Conservation (phyloP, 345 rosid species). For the Orychophragmus violaceus region DNA sequence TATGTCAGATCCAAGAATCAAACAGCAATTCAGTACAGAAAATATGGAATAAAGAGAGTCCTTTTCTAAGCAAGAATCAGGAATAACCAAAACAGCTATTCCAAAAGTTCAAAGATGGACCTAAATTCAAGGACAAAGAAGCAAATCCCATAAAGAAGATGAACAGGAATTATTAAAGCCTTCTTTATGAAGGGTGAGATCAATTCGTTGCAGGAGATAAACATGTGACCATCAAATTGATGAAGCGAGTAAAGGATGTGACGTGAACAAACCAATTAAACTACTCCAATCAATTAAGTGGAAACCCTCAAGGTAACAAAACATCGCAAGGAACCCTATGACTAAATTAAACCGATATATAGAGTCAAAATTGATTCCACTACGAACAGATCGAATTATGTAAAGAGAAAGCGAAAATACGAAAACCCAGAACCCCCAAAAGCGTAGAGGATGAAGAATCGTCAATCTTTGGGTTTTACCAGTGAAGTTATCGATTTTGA, state of each 20-base stretch:
- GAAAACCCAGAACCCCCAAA: too few species aligned
- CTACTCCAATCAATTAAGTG: too few species aligned
- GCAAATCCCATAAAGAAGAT: not conserved
- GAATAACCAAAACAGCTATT: not conserved
- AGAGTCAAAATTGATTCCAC: not conserved
- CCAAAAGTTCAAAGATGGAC: not conserved
- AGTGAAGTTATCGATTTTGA: constrained; percentile 47
- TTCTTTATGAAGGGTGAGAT: not conserved
- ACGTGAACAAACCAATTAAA: too few species aligned
- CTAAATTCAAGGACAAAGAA: not conserved
- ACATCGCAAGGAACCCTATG: not conserved
- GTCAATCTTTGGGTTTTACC: too few species aligned
- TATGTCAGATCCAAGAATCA: not conserved
- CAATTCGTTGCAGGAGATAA: too few species aligned
- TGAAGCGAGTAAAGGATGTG: too few species aligned
- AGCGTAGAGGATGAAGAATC: too few species aligned
- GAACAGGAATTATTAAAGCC: too few species aligned
- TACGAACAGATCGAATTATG: not conserved
- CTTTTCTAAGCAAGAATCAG: too few species aligned
- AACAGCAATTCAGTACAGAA: not conserved
- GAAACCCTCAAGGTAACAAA: not conserved
- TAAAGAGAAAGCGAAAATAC: too few species aligned
- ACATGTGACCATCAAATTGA: not conserved
- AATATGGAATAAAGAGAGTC: not conserved
- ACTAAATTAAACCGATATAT: too few species aligned